Evolutionary conservation across 176 grass and related monocot genomes (phyloP).

Genomic region (Leersia perrieri): DNA sequence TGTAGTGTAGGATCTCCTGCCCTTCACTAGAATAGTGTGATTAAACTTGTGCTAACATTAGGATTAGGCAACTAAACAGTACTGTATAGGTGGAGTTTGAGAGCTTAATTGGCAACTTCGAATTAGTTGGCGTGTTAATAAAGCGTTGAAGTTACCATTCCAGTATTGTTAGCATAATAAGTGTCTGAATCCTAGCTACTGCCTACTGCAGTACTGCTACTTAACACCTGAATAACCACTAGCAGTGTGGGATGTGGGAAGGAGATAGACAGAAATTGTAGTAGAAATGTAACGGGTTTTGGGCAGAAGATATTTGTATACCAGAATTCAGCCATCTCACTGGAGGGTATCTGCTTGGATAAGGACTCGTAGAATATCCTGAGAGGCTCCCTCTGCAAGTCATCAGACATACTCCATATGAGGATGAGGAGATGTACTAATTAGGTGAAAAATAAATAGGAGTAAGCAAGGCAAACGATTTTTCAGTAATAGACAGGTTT

Average conservation of each 20-base stretch:
- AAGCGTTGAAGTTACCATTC: neutral
- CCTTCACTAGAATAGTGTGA: neutral
- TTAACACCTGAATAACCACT: neutral
- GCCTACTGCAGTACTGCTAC: neutral
- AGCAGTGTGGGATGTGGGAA: no score
- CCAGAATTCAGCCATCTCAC: constrained; percentile 95
- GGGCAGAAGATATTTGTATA: neutral
- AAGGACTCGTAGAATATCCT: constrained; percentile 94
- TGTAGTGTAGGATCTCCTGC: neutral
- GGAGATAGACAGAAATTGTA: neutral
- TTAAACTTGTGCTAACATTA: neutral
- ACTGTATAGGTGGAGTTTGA: neutral
- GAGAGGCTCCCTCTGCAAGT: constrained; percentile 72
- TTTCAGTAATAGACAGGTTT: no score
- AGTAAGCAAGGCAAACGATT: no score
- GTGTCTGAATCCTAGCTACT: neutral
- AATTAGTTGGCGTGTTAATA: neutral
- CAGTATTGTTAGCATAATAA: neutral
- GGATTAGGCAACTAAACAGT: neutral
- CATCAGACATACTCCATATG: no score
- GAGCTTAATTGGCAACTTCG: neutral
- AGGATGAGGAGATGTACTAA: no score
- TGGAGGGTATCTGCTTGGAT: constrained; percentile 87
- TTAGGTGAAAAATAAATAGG: no score
- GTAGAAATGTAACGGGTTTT: neutral